These are phyloP conservation scores for Pelargonium fulgidum DNA, from an alignment of 441 rosid genomes.

Conservation along the genomic window DNA sequence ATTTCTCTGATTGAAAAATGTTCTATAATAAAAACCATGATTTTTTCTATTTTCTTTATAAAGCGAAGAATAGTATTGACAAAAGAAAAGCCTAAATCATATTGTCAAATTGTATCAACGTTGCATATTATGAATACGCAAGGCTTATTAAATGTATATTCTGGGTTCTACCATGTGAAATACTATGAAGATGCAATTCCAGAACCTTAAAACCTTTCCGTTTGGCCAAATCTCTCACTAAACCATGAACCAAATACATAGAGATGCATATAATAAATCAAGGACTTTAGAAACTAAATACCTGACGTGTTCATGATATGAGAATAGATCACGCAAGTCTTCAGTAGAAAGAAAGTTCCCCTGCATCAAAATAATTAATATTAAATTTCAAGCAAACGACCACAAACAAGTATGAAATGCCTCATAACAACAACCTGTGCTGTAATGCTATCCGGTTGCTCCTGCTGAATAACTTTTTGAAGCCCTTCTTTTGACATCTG, in stretches of 20 bases:
- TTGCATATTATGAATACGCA: background rate
- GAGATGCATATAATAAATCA: conserved; percentile 2
- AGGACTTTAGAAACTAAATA: conserved; percentile 22
- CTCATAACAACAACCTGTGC: conserved; percentile 42
- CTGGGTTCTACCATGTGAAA: too few species aligned
- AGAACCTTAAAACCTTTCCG: background rate
- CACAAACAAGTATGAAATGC: conserved; percentile 13
- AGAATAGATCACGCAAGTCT: conserved; percentile 83
- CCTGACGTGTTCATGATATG: conserved; percentile 68
- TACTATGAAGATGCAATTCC: too few species aligned
- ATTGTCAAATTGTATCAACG: background rate
- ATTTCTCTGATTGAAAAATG: too few species aligned
- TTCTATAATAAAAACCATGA: too few species aligned
- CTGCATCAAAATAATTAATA: conserved; percentile 40
- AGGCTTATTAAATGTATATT: background rate
- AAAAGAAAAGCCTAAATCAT: background rate
- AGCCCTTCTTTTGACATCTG: conserved; percentile 99
- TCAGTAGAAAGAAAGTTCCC: conserved; percentile 76
- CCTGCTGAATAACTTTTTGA: conserved; percentile 85
- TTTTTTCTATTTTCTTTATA: too few species aligned
- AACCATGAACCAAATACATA: too few species aligned
- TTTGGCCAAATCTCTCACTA: background rate
- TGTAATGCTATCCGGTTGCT: conserved; percentile 39
- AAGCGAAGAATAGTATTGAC: too few species aligned
- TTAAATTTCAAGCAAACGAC: conserved; percentile 12